Evolutionary conservation across 306 rosid genomes (phyloP).

Genomic region (Rosa multiflora): DNA sequence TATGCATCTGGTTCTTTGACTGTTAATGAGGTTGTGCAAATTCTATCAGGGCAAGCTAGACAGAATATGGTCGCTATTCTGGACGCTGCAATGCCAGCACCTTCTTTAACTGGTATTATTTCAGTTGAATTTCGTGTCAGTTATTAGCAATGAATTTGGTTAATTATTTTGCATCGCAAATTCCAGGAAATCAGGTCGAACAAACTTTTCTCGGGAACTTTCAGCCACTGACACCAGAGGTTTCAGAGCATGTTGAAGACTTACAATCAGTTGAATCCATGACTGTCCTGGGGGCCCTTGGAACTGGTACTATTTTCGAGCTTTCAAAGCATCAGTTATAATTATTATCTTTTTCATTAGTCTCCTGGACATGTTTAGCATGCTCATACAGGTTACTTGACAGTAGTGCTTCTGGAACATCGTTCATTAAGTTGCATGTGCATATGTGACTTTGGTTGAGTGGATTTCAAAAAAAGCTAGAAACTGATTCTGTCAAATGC

Average conservation of each 20-base stretch:
- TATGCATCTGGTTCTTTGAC: constrained; percentile 66
- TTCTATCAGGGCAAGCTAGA: constrained; percentile 70
- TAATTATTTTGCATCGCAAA: constrained; percentile 31
- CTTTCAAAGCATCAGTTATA: neutral
- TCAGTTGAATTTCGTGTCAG: constrained; percentile 11
- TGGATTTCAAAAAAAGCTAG: neutral
- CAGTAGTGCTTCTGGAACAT: neutral
- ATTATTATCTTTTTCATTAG: neutral
- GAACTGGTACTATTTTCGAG: constrained; percentile 52
- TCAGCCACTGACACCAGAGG: constrained; percentile 74
- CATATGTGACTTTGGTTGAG: neutral
- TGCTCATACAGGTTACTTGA: neutral
- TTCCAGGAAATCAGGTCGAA: constrained; percentile 47
- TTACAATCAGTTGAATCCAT: constrained; percentile 56
- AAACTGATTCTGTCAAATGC: neutral
- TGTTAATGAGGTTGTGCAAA: constrained; percentile 63
- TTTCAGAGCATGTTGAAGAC: constrained; percentile 57
- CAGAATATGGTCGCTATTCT: constrained; percentile 74
- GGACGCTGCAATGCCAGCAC: constrained; percentile 89
- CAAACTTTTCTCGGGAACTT: constrained; percentile 49
- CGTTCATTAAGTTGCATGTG: neutral
- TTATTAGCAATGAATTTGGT: constrained; percentile 28
- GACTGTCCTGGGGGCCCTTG: constrained; percentile 68
- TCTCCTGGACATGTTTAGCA: neutral
- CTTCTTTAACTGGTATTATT: constrained; percentile 60